Evolutionary conservation across 2,329 filamentous ascomycete species (phyloP), one percentile per base, ranked within the genome.

Genomic region (Dichotomopilus funicola): DNA sequence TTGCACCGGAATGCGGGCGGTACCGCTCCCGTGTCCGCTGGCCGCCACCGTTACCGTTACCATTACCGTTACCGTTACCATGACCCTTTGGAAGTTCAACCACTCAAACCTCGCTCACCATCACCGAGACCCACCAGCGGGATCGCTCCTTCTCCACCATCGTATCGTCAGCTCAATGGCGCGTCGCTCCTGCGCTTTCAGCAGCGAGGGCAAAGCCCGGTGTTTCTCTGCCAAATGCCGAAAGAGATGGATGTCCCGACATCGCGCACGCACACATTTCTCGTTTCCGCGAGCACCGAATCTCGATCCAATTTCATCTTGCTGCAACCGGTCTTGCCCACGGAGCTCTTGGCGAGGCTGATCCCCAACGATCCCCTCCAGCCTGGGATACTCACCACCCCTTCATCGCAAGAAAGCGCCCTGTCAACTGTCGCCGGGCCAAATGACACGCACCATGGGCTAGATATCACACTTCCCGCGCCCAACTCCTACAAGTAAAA

Each of bases 281-380:
- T 40, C 40, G 41, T 35, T 34, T 4, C n/a, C 48, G 34, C 33
- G 12, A 11, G 42, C n/a, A 34, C 41, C 12, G 45, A 8, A 34
- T 49, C 33, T 33, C 36, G 36, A 47, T 31, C 34, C 6, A 19
- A 40, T 49, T 51, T 43, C 0, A 43, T 36, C 31, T 35, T 52
- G 7, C 35, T 41, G 53, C 48, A 47, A 33, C n/a, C 42, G 37
- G 53, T 46, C 41, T 55, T 47, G 31, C 53, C 48, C 8, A 27
- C 19, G 7, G 35, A 36, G 35, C 53, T 38, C 41, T 55, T 55
- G 48, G 47, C 53, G 36, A 47, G 49, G 40, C 42, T 46, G 44
- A 35, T 42, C 44, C 35, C 35, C 34, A 48, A 11, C 8, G 33
- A 31, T 49, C 44, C 38, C 36, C 37, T 13, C 12, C 27, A 31